Conservation (phyloP, 225 moss, liverwort and hornwort genomes). For the Lunularia cruciata region DNA sequence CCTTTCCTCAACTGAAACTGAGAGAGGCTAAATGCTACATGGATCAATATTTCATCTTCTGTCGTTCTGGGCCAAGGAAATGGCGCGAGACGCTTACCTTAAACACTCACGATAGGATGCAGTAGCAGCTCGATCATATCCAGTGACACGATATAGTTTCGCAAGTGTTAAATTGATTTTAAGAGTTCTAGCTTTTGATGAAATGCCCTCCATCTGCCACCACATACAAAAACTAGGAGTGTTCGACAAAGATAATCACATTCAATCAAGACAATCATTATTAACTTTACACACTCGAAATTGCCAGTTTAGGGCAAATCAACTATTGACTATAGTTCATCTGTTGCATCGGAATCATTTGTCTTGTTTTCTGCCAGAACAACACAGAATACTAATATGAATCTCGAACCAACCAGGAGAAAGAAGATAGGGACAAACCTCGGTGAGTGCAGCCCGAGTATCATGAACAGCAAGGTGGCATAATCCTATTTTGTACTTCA, state of each 20-base stretch:
- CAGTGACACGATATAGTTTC: constrained; percentile 79
- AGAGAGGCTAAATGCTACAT: no score
- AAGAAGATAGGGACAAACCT: constrained; percentile 45
- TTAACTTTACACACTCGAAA: background rate
- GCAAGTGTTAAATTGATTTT: constrained; percentile 87
- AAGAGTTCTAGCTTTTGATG: constrained; percentile 77
- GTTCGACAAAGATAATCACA: no score
- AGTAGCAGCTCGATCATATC: constrained; percentile 82
- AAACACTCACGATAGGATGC: constrained; percentile 85
- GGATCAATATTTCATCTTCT: no score
- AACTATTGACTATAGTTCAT: no score
- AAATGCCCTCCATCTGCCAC: constrained; percentile 94
- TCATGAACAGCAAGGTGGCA: constrained; percentile 90
- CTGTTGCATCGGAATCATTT: no score
- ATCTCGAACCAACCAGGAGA: background rate
- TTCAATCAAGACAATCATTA: no score
- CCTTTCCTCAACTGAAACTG: no score
- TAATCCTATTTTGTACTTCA: constrained; percentile 87
- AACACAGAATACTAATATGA: no score
- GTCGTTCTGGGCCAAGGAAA: background rate
- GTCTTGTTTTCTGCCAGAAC: no score
- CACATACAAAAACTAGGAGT: constrained; percentile 10
- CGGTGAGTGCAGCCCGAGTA: constrained; percentile 84
- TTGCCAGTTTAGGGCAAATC: background rate
- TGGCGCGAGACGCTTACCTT: constrained; percentile 35